phyloP scores from a whole-genome alignment of 441 rosid species.

The Corymbia citriodora region DNA sequence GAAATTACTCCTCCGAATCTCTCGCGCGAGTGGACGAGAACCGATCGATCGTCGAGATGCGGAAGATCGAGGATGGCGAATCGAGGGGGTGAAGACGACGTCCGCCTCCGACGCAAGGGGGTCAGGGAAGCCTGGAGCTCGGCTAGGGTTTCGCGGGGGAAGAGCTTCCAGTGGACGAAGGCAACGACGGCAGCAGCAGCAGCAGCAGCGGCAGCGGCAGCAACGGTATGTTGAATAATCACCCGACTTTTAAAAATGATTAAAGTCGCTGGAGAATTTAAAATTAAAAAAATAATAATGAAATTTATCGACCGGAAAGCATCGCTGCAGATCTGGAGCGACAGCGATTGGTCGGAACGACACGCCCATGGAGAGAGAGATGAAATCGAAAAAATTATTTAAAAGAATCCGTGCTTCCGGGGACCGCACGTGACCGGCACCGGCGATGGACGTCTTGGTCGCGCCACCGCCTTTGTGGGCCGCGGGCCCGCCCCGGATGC shows the following conservation, averaged over 20 bases:
- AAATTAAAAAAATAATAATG: neutral
- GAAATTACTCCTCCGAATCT: neutral
- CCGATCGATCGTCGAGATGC: neutral
- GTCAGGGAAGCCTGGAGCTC: neutral
- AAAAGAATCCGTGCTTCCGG: neutral
- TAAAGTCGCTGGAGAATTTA: neutral
- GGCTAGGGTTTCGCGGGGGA: neutral
- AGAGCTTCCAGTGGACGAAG: neutral
- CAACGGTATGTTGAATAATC: neutral
- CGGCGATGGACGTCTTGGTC: neutral
- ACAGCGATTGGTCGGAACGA: neutral
- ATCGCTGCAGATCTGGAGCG: neutral
- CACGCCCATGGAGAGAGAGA: neutral
- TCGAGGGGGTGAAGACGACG: neutral
- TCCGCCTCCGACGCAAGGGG: neutral
- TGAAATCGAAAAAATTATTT: neutral
- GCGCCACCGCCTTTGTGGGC: neutral
- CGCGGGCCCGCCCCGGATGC: neutral
- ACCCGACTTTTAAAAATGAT: neutral
- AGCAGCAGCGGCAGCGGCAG: neutral
- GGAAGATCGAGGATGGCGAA: neutral
- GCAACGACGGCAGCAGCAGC: neutral
- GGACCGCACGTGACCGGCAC: neutral
- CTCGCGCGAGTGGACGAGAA: neutral
- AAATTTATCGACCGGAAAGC: neutral